Conservation (phyloP, 139 green algal species). For the Asterochloris erici region DNA sequence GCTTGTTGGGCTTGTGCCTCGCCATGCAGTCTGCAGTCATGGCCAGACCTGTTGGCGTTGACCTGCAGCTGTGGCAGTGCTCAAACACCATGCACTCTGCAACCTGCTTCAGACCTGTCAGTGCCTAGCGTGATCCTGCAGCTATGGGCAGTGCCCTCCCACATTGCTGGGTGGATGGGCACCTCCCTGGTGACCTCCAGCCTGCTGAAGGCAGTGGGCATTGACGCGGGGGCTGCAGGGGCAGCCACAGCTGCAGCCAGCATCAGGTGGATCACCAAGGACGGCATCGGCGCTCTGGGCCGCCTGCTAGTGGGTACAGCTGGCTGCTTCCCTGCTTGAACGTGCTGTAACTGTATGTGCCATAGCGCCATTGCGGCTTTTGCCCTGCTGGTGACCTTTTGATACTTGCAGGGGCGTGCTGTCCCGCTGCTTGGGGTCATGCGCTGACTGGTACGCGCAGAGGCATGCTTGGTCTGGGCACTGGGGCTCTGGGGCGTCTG, state of each 20-base stretch:
- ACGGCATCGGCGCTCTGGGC: conserved; percentile 71
- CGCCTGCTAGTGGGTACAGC: conserved; percentile 47
- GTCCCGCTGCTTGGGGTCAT: too few relatives aligned
- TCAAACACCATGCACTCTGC: neutral
- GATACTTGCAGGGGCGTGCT: too few relatives aligned
- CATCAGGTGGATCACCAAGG: conserved; percentile 78
- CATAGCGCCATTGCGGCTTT: too few relatives aligned
- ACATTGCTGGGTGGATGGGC: conserved; percentile 41
- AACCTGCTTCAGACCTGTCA: neutral
- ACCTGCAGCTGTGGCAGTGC: neutral
- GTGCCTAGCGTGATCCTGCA: conserved; percentile 53
- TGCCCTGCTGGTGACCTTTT: too few relatives aligned
- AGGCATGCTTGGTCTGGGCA: too few relatives aligned
- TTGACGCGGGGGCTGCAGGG: conserved; percentile 27
- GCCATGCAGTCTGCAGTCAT: neutral
- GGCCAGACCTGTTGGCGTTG: neutral
- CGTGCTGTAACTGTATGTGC: too few relatives aligned
- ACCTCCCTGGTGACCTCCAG: conserved; percentile 62
- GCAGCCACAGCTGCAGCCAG: conserved; percentile 48
- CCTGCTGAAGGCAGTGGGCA: conserved; percentile 63
- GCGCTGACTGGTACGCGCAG: too few relatives aligned
- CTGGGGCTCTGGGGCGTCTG: too few relatives aligned
- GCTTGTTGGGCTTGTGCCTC: neutral
- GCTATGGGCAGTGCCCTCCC: conserved; percentile 43
- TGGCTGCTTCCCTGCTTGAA: neutral